Percentiles rank a stretch among this genome's conserved stretches.
These are phyloP conservation scores for Ceratocystis lukuohia DNA, from an alignment of 2,329 filamentous ascomycete species.

Conservation along the genomic window DNA sequence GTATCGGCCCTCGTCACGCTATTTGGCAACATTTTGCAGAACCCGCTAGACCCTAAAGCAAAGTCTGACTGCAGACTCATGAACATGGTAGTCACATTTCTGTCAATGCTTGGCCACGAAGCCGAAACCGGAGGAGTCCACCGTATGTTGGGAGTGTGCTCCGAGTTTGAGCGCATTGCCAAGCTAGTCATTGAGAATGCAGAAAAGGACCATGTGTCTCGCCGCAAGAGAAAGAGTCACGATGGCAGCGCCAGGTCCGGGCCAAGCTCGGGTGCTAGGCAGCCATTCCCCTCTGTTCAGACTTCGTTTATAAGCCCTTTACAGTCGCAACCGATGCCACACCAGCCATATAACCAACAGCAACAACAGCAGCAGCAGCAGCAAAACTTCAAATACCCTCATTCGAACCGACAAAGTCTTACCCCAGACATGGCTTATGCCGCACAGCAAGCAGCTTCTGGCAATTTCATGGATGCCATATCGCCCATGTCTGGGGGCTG, in stretches of 20 bases:
- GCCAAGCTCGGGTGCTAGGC: not conserved
- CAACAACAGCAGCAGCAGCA: slow-evolving; percentile 2
- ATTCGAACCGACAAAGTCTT: not conserved
- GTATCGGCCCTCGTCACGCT: slow-evolving; percentile 88
- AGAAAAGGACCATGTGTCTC: slow-evolving; percentile 67
- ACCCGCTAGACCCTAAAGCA: slow-evolving; percentile 77
- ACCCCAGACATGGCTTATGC: slow-evolving; percentile 13
- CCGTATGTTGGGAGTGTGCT: slow-evolving; percentile 84
- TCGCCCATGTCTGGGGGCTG: slow-evolving; percentile 30
- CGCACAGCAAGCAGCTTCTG: slow-evolving; percentile 7
- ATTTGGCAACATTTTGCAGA: slow-evolving; percentile 93
- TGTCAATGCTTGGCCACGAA: slow-evolving; percentile 78
- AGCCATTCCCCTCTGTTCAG: slow-evolving; percentile 24
- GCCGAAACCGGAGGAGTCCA: slow-evolving; percentile 82
- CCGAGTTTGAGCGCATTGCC: slow-evolving; percentile 93
- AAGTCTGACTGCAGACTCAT: slow-evolving; percentile 82
- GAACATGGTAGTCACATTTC: slow-evolving; percentile 82
- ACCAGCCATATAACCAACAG: not conserved
- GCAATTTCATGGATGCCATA: slow-evolving; percentile 12
- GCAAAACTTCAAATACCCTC: slow-evolving; percentile 6
- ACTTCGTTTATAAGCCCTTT: slow-evolving; percentile 23
- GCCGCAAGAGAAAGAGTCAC: slow-evolving; percentile 71
- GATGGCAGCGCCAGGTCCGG: slow-evolving; percentile 30
- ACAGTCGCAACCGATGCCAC: not conserved
- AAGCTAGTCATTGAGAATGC: slow-evolving; percentile 81